Evolutionary conservation across 2,329 filamentous ascomycete species (phyloP).

Genomic region (Trichophyton mentagrophytes): DNA sequence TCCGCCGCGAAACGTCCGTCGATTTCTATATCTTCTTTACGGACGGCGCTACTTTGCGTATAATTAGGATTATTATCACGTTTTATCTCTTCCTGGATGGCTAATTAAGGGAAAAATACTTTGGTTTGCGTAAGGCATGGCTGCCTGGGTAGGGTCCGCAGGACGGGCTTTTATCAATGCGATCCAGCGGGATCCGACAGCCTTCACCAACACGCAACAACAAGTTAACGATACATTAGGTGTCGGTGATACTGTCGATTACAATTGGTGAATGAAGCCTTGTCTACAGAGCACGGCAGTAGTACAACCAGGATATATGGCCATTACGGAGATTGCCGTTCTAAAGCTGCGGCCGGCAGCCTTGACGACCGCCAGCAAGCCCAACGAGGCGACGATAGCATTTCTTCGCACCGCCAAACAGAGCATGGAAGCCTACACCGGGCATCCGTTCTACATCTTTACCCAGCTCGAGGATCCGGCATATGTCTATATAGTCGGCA

Average conservation of each 20-base stretch:
- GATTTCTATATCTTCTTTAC: neutral
- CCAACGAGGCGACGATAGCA: slow-evolving; percentile 15
- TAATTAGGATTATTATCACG: neutral
- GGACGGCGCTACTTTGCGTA: too few relatives aligned
- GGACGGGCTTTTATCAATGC: neutral
- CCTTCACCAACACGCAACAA: neutral
- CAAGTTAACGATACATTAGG: neutral
- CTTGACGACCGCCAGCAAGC: neutral
- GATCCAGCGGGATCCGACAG: neutral
- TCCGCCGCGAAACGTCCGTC: neutral
- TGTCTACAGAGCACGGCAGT: neutral
- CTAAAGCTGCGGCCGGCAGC: slow-evolving; percentile 24
- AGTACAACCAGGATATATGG: slow-evolving; percentile 17
- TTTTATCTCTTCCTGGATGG: too few relatives aligned
- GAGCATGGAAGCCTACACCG: slow-evolving; percentile 28
- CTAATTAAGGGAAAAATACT: too few relatives aligned
- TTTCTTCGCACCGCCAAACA: slow-evolving; percentile 27
- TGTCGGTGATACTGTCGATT: too few relatives aligned
- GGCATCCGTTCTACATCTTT: slow-evolving; percentile 27
- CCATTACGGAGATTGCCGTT: slow-evolving; percentile 36
- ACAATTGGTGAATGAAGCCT: neutral
- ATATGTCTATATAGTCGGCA: slow-evolving; percentile 34
- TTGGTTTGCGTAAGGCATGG: neutral
- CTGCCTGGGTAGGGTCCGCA: neutral
- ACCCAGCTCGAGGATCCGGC: slow-evolving; percentile 35